Conservation (phyloP, 306 rosid genomes). For the Lagenaria siceraria region DNA sequence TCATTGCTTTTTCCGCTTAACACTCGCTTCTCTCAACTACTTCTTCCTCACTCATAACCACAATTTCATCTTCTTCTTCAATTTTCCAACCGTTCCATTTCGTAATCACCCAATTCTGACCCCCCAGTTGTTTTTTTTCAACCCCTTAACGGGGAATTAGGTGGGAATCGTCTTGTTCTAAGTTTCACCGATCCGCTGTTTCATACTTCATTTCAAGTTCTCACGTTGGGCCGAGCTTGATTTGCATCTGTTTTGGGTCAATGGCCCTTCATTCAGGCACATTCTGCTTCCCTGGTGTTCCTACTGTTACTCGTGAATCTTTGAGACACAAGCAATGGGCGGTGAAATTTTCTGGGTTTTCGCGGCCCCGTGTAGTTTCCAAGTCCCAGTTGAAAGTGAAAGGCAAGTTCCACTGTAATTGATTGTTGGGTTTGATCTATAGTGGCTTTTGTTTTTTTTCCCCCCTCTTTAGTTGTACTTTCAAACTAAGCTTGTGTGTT, state of each 20-base stretch:
- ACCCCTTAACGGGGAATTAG: neutral
- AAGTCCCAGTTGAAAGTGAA: constrained; percentile 20
- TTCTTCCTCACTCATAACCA: neutral
- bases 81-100: neutral
- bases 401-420: constrained; percentile 17
- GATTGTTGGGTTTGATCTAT: neutral
- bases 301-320: constrained; percentile 23
- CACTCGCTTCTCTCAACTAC: neutral
- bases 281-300: constrained; percentile 23
- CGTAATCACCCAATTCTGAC: neutral
- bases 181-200: neutral
- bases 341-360: constrained; percentile 25
- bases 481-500: neutral
- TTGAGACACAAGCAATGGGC: constrained; percentile 21
- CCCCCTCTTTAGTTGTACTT: neutral
- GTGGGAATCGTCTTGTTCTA: neutral
- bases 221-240: neutral
- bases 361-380: constrained; percentile 20
- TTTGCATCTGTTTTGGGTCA: constrained; percentile 5
- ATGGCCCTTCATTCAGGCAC: constrained; percentile 65
- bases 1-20: neutral
- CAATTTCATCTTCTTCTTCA: neutral
- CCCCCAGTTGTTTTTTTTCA: neutral
- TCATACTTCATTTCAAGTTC: neutral
- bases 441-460: neutral